Evolutionary conservation across 2,329 filamentous ascomycete species (phyloP), one percentile per base, ranked within the genome.

Genomic region (Cladophialophora psammophila): DNA sequence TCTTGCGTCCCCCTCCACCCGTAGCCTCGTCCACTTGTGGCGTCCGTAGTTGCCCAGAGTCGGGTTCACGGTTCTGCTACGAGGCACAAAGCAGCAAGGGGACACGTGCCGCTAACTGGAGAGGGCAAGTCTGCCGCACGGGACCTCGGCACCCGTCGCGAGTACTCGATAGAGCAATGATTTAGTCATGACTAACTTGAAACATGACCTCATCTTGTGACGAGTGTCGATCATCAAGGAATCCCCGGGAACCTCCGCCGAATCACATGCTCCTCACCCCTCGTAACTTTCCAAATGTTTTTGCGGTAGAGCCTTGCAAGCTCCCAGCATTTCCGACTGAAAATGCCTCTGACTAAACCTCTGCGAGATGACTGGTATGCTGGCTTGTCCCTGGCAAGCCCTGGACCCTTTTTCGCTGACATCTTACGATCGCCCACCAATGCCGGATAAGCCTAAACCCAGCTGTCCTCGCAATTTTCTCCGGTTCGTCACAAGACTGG

Each of bases 311-410:
- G 59, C 59, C 59, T 66, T 57, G 45, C 26, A 26, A 26, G 26
- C 53, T 62, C 60, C 50, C 52, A 63, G 31, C n/a, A 36, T 36
- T 13, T 63, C 59, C 45, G 64, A 62, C 40, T 45, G 52, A 50
- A 40, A 56, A 32, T 55, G n/a, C 54, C 59, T 31, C 31, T 66
- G 58, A 58, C 63, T 62, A 50, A 57, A 57, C 60, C 26, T n/a
- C 48, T 40, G 52, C 52, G 50, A 20, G 48, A 59, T 64, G 34
- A 60, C 36, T 20, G n/a, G 26, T 57, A 12, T 20, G 50, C 20
- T 38, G 32, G 18, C 38, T 40, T 26, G 31, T 54, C n/a, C 31
- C 7, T n/a, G n/a, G n/a, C n/a, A n/a, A n/a, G n/a, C n/a, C n/a
- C n/a, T 31, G 9, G 20, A 15, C 45, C 12, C 18, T 35, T 40